Evolutionary conservation across 805 yeast species (phyloP), one percentile per base, ranked within the genome.

Genomic region (Groenewaldozyma salmanticensis): DNA sequence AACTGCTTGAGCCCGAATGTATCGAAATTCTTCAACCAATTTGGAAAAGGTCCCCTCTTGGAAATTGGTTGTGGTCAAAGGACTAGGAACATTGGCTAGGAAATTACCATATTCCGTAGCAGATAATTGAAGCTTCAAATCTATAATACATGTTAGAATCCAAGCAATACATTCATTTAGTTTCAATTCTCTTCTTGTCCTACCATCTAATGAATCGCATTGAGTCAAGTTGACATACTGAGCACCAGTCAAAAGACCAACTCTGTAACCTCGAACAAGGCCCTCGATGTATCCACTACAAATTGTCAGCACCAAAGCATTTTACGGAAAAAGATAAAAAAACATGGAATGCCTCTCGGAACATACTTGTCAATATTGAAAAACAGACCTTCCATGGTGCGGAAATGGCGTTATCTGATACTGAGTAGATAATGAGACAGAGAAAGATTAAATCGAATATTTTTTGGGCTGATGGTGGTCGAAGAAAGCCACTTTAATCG

Each of bases 41-140:
- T 82, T 85, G 49, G 71, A 72, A 20, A 80, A 72, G 37, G 94
- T 79, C 52, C 75, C 73, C 37, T 81, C 82, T 61, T 88, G 95
- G 57, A 92, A 81, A n/a, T 79, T 69, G 5, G 88, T 73, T 2
- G 98, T 88, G 18, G 94, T 74, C 48, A 92, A 66, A n/a, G 87
- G 79, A 3, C 87, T 75, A 11, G 88, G 79, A 32, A 83, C 80
- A 49, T 86, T 82, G 21, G 94, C 72, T 44, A 92, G 69, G 56
- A 88, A 86, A 62, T 81, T 83, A 35, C 96, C 96, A 65, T 92
- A 92, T 58, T 94, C 98, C 7, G 98, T 90, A 33, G 96, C 86
- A 2, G 95, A 81, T 40, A 92, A 72, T 67, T 94, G 98, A 42
- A 94, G 69, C 64, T 87, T 90, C 57, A 94, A 70, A 64, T 92